Conservation (phyloP, 1,139 yeast species). For the Casaregolazyma lundiana region DNA sequence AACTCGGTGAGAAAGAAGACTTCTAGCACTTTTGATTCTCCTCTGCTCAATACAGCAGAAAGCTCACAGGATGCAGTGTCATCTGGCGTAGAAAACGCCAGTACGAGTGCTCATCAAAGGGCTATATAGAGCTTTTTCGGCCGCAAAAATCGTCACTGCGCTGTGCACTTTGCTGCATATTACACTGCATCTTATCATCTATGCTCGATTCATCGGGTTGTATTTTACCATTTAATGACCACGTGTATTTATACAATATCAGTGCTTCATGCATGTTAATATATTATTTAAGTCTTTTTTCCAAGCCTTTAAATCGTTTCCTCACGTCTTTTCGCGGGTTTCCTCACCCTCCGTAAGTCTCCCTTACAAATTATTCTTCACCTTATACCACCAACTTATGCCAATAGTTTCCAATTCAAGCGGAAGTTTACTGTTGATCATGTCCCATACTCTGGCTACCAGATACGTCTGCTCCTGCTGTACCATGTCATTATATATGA, state of each 20-base stretch:
- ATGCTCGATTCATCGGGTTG: too few relatives aligned
- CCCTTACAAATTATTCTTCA: conserved; percentile 1
- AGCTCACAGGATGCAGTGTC: background rate
- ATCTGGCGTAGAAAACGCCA: background rate
- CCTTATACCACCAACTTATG: conserved; percentile 59
- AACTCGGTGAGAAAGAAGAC: background rate
- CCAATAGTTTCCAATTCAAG: conserved; percentile 59
- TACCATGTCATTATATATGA: conserved; percentile 15
- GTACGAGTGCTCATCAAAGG: background rate
- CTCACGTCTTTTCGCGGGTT: background rate
- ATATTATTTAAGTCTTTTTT: background rate
- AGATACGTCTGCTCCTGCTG: conserved; percentile 34
- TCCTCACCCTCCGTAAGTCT: too few relatives aligned
- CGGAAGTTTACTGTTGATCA: conserved; percentile 48
- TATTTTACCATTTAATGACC: background rate
- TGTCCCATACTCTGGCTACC: conserved; percentile 37
- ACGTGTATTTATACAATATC: background rate
- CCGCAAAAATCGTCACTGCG: too few relatives aligned
- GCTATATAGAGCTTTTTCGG: too few relatives aligned
- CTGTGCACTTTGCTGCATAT: background rate
- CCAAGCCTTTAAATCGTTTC: background rate
- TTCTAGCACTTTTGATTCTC: background rate
- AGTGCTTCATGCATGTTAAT: too few relatives aligned
- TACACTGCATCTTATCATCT: too few relatives aligned
- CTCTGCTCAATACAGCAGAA: background rate